Conservation (phyloP, 495 filamentous ascomycete species). For the Xanthoparmelia taractica region DNA sequence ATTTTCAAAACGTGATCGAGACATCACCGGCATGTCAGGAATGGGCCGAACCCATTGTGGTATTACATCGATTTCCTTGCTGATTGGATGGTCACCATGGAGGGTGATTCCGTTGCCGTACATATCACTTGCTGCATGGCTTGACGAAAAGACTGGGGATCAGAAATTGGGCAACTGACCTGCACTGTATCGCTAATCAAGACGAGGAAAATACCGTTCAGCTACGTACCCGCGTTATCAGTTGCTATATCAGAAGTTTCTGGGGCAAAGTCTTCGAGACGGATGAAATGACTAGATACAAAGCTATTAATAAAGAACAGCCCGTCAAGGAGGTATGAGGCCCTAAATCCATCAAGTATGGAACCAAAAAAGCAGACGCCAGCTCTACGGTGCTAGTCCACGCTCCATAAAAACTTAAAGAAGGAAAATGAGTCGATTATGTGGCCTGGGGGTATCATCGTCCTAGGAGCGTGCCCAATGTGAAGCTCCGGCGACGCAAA, state of each 20-base stretch:
- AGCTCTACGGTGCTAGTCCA: not conserved
- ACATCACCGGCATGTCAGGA: not conserved
- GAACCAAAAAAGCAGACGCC: not conserved
- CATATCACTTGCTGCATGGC: not conserved
- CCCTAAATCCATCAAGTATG: not conserved
- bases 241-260: not conserved
- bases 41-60: not conserved
- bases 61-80: not conserved
- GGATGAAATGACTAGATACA: not conserved
- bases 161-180: not conserved
- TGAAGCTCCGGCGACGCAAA: too few relatives aligned
- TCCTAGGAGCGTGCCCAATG: too few relatives aligned
- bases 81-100: not conserved
- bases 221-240: not conserved
- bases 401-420: not conserved
- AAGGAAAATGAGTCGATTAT: too few relatives aligned
- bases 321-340: not conserved
- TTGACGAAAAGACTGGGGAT: not conserved
- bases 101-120: not conserved
- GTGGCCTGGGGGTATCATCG: too few relatives aligned
- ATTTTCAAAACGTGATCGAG: slow-evolving; percentile 35
- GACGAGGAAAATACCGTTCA: not conserved
- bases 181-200: not conserved
- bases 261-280: not conserved
- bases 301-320: not conserved